A percentile compares a stretch with the other conserved stretches of the same genome.
Conservation (phyloP, 2,329 filamentous ascomycete genomes). For the Metarhizium robertsii region DNA sequence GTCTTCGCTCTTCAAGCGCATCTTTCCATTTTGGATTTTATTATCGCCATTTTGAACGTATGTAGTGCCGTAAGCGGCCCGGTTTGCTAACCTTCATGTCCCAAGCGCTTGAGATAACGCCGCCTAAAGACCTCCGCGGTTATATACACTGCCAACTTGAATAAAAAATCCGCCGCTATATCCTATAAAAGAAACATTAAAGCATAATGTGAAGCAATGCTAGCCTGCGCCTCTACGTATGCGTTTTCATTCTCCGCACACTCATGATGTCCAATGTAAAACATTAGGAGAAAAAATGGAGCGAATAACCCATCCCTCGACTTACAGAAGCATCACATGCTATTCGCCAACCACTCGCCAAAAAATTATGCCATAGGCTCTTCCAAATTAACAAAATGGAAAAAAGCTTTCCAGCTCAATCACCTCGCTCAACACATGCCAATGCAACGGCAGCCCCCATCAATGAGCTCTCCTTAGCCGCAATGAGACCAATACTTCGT, state of each 20-base stretch:
- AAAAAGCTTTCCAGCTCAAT: not conserved
- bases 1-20: not conserved
- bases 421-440: slow-evolving; percentile 28
- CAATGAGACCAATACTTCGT: slow-evolving; percentile 49
- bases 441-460: slow-evolving; percentile 66
- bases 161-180: not conserved
- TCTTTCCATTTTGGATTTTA: not conserved
- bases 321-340: not conserved
- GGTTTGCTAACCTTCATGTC: not conserved
- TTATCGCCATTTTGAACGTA: not conserved
- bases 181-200: not conserved
- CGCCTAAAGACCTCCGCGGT: not conserved
- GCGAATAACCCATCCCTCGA: not conserved
- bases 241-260: slow-evolving; percentile 7
- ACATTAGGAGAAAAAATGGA: not conserved
- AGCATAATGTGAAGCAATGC: slow-evolving; percentile 7
- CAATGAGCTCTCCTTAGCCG: slow-evolving; percentile 65
- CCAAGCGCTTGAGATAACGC: not conserved
- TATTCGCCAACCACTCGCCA: not conserved
- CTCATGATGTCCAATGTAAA: slow-evolving; percentile 4
- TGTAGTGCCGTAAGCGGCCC: not conserved
- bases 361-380: not conserved
- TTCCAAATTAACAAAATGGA: not conserved
- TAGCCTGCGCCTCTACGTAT: slow-evolving; percentile 12
- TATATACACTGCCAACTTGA: slow-evolving; percentile 1